Evolutionary conservation across 2,329 filamentous ascomycete genomes (phyloP).

Genomic region (Phyllosticta citribraziliensis): DNA sequence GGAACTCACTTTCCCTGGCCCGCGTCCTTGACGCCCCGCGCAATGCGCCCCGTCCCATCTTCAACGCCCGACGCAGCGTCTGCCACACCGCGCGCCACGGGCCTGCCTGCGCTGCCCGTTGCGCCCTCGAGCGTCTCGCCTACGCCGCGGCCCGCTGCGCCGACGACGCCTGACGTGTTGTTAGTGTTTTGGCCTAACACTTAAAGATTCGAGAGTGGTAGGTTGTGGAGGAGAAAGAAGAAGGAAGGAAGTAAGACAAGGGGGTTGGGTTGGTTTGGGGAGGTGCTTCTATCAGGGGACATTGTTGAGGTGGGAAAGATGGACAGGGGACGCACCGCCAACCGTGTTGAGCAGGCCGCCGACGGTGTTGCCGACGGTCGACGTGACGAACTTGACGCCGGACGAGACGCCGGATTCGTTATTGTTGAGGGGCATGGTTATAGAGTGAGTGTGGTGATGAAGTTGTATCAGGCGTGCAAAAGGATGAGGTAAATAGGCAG

Average conservation of each 20-base stretch:
- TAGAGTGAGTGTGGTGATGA: not conserved
- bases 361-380: slow-evolving; percentile 45
- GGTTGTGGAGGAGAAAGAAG: too few relatives aligned
- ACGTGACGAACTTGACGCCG: slow-evolving; percentile 46
- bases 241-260: too few relatives aligned
- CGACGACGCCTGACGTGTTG: slow-evolving; percentile 32
- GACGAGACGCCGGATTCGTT: slow-evolving; percentile 38
- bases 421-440: slow-evolving; percentile 24
- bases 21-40: slow-evolving; percentile 37
- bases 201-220: too few relatives aligned
- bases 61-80: slow-evolving; percentile 37
- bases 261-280: slow-evolving; percentile 15
- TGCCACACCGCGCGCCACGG: slow-evolving; percentile 33
- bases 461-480: too few relatives aligned
- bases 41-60: slow-evolving; percentile 32
- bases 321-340: not conserved
- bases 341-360: slow-evolving; percentile 11
- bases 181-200: slow-evolving; percentile 39
- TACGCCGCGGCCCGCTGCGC: slow-evolving; percentile 34
- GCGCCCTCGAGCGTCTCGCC: slow-evolving; percentile 38
- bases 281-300: not conserved
- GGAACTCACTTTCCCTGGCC: slow-evolving; percentile 33
- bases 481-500: not conserved
- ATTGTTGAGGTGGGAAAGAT: not conserved
- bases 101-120: slow-evolving; percentile 33